These are phyloP conservation scores for Dactylellina haptotyla DNA, from an alignment of 2,329 filamentous ascomycete genomes.

Conservation along the genomic window DNA sequence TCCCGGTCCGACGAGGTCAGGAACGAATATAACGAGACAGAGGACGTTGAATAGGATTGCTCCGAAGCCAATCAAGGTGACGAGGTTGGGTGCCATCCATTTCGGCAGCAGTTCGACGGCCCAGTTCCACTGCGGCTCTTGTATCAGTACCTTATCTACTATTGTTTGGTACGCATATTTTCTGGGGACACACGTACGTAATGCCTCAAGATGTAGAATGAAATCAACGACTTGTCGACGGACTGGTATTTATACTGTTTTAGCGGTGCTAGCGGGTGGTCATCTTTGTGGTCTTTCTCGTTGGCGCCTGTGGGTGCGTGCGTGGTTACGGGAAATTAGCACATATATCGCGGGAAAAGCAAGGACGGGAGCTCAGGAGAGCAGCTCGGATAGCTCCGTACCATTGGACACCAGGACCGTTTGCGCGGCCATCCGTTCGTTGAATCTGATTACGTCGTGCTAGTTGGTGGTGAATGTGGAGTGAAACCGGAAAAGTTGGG, in stretches of 20 bases:
- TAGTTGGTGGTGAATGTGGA: too few species aligned
- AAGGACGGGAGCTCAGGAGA: neutral
- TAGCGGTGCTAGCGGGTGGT: constrained; percentile 85
- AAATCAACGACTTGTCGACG: constrained; percentile 94
- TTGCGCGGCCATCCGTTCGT: constrained; percentile 40
- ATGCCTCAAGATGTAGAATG: constrained; percentile 90
- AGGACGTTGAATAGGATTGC: constrained; percentile 89
- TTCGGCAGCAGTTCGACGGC: constrained; percentile 90
- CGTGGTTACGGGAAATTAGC: neutral
- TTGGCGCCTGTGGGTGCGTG: constrained; percentile 24
- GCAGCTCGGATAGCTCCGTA: constrained; percentile 10
- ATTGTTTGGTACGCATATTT: neutral
- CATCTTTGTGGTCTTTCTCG: constrained; percentile 38
- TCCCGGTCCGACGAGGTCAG: constrained; percentile 87
- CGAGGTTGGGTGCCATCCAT: constrained; percentile 98
- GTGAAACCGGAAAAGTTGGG: neutral
- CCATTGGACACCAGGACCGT: constrained; percentile 45
- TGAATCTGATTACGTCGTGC: too few species aligned
- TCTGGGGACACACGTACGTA: constrained; percentile 80
- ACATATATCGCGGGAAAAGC: neutral
- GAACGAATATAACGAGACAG: constrained; percentile 80
- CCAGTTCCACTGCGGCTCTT: constrained; percentile 82
- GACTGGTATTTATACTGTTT: constrained; percentile 97
- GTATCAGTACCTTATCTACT: neutral
- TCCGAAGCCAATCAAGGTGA: constrained; percentile 92